A percentile compares a stretch with the other conserved stretches of the same genome.
Evolutionary conservation across 805 yeast species (phyloP).

Genomic region (Candida broadrunensis): DNA sequence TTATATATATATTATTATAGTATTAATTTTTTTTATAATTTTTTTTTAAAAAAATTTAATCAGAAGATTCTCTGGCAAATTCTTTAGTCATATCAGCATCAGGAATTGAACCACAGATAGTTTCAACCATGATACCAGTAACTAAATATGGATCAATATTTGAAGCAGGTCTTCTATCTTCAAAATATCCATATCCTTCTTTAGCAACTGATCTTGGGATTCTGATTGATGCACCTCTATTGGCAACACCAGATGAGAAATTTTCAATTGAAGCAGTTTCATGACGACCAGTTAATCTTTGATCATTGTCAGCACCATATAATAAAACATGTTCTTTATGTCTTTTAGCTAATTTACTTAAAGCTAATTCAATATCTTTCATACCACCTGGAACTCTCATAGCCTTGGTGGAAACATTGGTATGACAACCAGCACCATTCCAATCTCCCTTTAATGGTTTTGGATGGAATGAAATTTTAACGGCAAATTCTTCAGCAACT

Average conservation of each 20-base stretch:
- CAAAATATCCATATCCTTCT: conserved; percentile 97
- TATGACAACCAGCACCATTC: conserved; percentile 99
- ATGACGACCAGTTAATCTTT: conserved; percentile 96
- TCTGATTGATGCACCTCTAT: conserved; percentile 99
- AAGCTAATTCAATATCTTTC: conserved; percentile 88
- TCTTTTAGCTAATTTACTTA: conserved; percentile 91
- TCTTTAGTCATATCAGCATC: conserved; percentile 94
- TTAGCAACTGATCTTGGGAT: conserved; percentile 98
- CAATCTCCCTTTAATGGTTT: conserved; percentile 98
- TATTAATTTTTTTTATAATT: no score
- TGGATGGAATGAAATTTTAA: conserved; percentile 98
- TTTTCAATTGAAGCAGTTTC: conserved; percentile 94
- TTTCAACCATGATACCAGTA: conserved; percentile 97
- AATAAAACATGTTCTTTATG: conserved; percentile 94
- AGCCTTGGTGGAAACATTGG: conserved; percentile 88
- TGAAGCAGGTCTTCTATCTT: conserved; percentile 99
- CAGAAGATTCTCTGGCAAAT: conserved; percentile 67
- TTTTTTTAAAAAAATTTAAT: no score
- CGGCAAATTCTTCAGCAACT: conserved; percentile 98
- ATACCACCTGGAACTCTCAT: conserved; percentile 98
- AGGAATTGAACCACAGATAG: conserved; percentile 90
- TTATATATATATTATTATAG: no score
- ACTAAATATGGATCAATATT: conserved; percentile 99
- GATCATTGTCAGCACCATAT: conserved; percentile 93
- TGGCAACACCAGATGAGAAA: conserved; percentile 97